Evolutionary conservation across 371 early-diverging fungal genomes (phyloP).

Genomic region (Syncephalastrum racemosum): DNA sequence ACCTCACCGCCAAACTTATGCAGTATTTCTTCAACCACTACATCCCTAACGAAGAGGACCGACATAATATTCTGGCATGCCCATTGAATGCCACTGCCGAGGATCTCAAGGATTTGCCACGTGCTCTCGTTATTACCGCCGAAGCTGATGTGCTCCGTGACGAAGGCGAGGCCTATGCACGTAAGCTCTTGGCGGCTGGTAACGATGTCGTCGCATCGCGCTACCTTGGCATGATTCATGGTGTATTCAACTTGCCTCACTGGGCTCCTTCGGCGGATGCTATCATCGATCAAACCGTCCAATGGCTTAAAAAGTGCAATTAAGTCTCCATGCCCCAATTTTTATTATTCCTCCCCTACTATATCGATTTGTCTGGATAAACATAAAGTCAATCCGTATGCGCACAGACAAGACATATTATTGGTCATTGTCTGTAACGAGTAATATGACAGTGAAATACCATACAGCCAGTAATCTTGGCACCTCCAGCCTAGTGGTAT

Average conservation of each 20-base stretch:
- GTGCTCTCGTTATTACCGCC: conserved; percentile 30
- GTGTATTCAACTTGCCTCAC: conserved; percentile 5
- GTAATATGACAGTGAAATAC: too few relatives aligned
- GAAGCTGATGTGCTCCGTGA: conserved; percentile 39
- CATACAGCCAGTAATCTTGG: too few relatives aligned
- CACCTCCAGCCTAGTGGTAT: too few relatives aligned
- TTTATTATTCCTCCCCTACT: too few relatives aligned
- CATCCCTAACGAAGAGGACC: conserved; percentile 10
- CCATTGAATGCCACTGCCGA: conserved; percentile 22
- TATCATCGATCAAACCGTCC: conserved; percentile 11
- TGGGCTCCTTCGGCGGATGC: conserved; percentile 5
- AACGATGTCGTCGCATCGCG: conserved; percentile 20
- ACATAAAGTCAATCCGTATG: too few relatives aligned
- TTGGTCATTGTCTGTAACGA: too few relatives aligned
- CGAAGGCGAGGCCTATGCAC: conserved; percentile 38
- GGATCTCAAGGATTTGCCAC: conserved; percentile 28
- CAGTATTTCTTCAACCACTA: conserved; percentile 33
- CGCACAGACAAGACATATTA: too few relatives aligned
- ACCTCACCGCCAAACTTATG: conserved; percentile 25
- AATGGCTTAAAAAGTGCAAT: too few relatives aligned
- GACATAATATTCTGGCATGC: conserved; percentile 12
- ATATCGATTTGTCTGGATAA: background rate
- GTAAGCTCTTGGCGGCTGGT: conserved; percentile 24
- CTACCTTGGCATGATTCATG: conserved; percentile 20
- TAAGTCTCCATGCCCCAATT: too few relatives aligned